Base-by-base conservation (phyloP, 768 basidiomycete species). In the Tylopilus sp. region DNA sequence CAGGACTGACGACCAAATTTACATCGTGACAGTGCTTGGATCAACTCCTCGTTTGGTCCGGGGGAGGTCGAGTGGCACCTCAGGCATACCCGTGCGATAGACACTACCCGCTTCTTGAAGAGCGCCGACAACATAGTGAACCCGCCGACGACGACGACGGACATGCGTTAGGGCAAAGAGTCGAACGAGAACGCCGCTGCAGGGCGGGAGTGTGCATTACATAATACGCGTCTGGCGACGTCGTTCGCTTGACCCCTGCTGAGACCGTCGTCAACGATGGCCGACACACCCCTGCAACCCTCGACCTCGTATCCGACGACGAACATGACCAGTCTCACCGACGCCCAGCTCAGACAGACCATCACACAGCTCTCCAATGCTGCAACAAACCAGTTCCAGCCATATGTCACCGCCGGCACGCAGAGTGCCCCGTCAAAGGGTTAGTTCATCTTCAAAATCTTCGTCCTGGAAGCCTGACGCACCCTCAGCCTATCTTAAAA, bases 341-440 rank as follows among this genome's bases (percentile, higher is more conserved):
- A 86, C 62, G 72, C 75, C 45, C 84, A 86, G 57, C 75, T 88
- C 41, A 72, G 75, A 23, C 82, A 86, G 62, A 81, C 82, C 17
- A 79, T 85, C 51, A 79, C 70, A 4, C 83, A 85, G 60, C 59
- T 76, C 9, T 73, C 72, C 42, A 73, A 68, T 2, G 74, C 75
- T 13, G 70, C 69, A 12, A 66, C 66, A 8, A 65, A 57, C 40
- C 73, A 73, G 43, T 66, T 71, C 33, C 73, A 71, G 47, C 57
- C 67, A 26, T 69, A 69, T 60, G 53, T 60, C 40, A 54, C 69
- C 26, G 45, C 69, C 12, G 58, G 70, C 48, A 60, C 72, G 15
- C 69, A 59, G 50, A 36, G 52, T 21, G 60, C 57, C 7, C 60
- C 63, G 28, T 58, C 67, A 22, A 70, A 70, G 51, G 69, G 68